These are phyloP conservation scores for Phytophthora rubi DNA, from an alignment of 352 stramenopile genomes.

Conservation along the genomic window DNA sequence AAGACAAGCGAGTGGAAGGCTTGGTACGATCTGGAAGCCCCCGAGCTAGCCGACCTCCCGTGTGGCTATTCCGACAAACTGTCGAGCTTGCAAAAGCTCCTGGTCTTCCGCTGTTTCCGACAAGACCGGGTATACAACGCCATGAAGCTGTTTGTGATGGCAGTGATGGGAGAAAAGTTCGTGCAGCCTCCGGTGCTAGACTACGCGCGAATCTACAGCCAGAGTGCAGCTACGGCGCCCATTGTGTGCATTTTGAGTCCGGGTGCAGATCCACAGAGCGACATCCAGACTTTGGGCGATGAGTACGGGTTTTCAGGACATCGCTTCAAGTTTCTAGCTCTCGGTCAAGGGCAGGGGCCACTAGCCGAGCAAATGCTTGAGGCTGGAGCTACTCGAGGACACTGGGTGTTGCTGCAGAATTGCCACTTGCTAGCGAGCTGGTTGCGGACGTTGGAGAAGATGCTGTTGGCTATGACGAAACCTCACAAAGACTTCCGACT, in stretches of 20 bases:
- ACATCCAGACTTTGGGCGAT: conserved; percentile 94
- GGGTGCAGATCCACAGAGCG: conserved; percentile 93
- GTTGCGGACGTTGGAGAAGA: conserved; percentile 94
- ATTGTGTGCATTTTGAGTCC: conserved; percentile 97
- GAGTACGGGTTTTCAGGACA: conserved; percentile 91
- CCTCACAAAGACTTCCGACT: conserved; percentile 95
- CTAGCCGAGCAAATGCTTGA: conserved; percentile 96
- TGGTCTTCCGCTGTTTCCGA: conserved; percentile 94
- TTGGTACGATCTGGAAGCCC: conserved; percentile 95
- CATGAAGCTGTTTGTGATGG: conserved; percentile 95
- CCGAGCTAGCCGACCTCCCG: conserved; percentile 86
- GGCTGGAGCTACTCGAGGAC: conserved; percentile 78
- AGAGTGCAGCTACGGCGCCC: conserved; percentile 85
- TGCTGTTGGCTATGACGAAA: conserved; percentile 91
- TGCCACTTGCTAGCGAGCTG: conserved; percentile 95
- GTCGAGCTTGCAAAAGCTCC: conserved; percentile 90
- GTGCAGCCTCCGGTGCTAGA: conserved; percentile 95
- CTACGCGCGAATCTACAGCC: conserved; percentile 93
- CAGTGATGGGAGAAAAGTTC: conserved; percentile 93
- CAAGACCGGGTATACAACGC: conserved; percentile 96
- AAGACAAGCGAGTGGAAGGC: conserved; percentile 84
- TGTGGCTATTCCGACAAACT: conserved; percentile 80
- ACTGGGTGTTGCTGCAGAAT: conserved; percentile 96
- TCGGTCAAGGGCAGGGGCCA: conserved; percentile 94
- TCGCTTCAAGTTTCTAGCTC: conserved; percentile 94